Base-by-base conservation (phyloP, 2,329 filamentous ascomycete species). In the Zymoseptoria brevis region DNA sequence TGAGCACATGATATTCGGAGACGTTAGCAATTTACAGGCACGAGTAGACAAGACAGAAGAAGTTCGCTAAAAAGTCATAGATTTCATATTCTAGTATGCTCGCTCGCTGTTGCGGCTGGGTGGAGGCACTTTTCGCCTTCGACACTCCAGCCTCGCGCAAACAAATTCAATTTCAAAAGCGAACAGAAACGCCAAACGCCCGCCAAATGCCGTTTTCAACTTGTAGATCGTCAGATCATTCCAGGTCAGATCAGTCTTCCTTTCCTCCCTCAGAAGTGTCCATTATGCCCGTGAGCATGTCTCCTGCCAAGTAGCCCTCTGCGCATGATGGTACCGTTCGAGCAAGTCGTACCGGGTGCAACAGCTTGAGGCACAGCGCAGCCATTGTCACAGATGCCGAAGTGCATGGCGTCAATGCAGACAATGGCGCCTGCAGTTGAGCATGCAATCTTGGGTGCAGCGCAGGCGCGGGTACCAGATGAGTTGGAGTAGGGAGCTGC, bases 311-410 rank as follows among this genome's bases (percentile, higher is more conserved):
- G 35, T 16, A 45, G 13, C 11, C 35, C 35, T 45, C 35, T 45
- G 35, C 35, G 35, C 50, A 64, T 59, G 56, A 79, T 76, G 56
- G 66, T 63, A 16, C 77, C 77, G 60, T 76, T 72, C 55, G 61
- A 60, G 68, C 78, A 80, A 0, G 70, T 70, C 1, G 77, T 80
- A 19, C 77, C 78, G 6, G 73, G 66, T 2, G 77, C 76, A 8
- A 79, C 76, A 9, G 66, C 60, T 66, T 75, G 74, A 67, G 69
- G 77, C 22, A 75, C 65, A 4, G 77, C 71, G 3, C 66, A 60
- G 57, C 76, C 77, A 56, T 73, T 68, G 65, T 77, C 74, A 72
- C 76, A 79, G 53, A 79, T 66, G 35, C 75, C 76, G 54, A 76
- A 79, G 56, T 75, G 67, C 5, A 56, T 66, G 16, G 58, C 56